A percentile compares a stretch with the other conserved stretches of the same genome.
These are phyloP conservation scores for Forsythia viridissima DNA, from an alignment of 257 asterid species.

Conservation along the genomic window DNA sequence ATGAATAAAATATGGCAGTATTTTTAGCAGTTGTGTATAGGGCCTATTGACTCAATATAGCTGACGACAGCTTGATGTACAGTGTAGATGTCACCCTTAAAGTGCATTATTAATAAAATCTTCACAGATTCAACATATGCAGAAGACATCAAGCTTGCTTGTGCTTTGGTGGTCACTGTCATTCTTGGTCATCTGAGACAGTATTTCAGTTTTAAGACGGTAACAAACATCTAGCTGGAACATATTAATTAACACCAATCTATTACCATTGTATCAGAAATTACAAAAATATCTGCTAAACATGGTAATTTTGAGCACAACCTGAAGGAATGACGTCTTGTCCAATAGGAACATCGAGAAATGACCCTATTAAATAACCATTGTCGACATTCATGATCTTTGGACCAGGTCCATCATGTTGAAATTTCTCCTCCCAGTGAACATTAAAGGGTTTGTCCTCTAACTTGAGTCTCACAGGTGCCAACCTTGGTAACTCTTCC, in stretches of 20 bases:
- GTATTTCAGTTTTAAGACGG: conserved; percentile 6
- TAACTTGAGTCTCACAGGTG: conserved; percentile 86
- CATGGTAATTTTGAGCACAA: conserved; percentile 30
- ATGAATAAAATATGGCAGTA: not conserved
- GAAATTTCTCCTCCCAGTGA: conserved; percentile 88
- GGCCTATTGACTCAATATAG: conserved; percentile 10
- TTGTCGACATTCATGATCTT: conserved; percentile 62
- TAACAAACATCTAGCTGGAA: not conserved
- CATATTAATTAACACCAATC: not conserved
- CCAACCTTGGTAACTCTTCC: conserved; percentile 88
- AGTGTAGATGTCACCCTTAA: conserved; percentile 6
- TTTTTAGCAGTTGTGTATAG: conserved; percentile 2
- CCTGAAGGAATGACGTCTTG: conserved; percentile 80
- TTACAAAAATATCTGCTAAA: conserved; percentile 9
- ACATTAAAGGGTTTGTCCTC: conserved; percentile 76
- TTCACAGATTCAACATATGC: not conserved
- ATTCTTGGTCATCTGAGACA: not conserved
- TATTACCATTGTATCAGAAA: not conserved
- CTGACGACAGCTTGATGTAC: not conserved
- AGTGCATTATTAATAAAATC: not conserved
- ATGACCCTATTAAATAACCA: conserved; percentile 75
- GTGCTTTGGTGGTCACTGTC: not conserved
- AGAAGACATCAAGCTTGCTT: conserved; percentile 6
- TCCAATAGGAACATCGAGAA: conserved; percentile 92
- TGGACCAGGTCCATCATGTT: conserved; percentile 56